phyloP scores from a whole-genome alignment of 2,329 filamentous ascomycete genomes.

The Botryotinia calthae region DNA sequence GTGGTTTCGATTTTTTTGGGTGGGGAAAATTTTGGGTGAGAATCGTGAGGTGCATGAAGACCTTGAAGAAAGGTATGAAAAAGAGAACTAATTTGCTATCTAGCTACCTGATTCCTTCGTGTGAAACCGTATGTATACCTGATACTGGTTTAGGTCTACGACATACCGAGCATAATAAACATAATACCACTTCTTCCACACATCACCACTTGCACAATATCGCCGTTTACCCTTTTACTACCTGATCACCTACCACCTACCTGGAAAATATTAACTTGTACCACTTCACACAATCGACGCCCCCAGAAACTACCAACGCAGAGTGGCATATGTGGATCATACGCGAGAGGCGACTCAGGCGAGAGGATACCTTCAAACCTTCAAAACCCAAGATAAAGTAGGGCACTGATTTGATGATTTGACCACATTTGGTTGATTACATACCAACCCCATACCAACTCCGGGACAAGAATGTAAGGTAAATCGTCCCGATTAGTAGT shows the following conservation, averaged over 20 bases:
- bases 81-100: background rate
- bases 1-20: conserved; percentile 2
- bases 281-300: conserved; percentile 8
- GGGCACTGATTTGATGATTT: background rate
- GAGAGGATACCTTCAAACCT: background rate
- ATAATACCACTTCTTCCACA: background rate
- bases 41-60: conserved; percentile 2
- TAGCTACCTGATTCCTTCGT: background rate
- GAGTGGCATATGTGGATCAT: conserved; percentile 17
- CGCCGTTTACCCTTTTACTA: background rate
- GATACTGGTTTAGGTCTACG: background rate
- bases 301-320: conserved; percentile 14
- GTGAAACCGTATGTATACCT: background rate
- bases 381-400: background rate
- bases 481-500: conserved; percentile 9
- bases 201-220: background rate
- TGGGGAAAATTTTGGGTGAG: conserved; percentile 9
- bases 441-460: background rate
- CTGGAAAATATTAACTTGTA: conserved; percentile 4
- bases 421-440: conserved; percentile 11
- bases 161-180: background rate
- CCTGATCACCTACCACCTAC: conserved; percentile 10
- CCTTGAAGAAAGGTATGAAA: background rate
- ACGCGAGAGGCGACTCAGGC: conserved; percentile 10
- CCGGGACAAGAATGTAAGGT: background rate